Evolutionary conservation across 1,139 yeast genomes (phyloP).

Genomic region (Sugiyamaella xylanicola): DNA sequence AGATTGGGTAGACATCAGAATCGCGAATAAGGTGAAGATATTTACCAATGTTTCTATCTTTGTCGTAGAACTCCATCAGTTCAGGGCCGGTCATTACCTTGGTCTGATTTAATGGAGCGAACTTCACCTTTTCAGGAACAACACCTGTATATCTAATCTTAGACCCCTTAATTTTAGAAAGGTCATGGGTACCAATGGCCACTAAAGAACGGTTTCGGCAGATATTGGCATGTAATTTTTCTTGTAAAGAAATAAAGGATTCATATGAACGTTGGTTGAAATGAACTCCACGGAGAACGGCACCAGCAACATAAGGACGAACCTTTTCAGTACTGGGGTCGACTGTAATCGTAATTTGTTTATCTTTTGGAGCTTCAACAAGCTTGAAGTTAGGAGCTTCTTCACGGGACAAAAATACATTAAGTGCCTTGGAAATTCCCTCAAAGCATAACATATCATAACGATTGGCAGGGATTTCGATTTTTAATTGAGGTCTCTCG

Average conservation of each 20-base stretch:
- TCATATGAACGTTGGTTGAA: constrained; percentile 86
- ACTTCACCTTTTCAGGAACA: constrained; percentile 71
- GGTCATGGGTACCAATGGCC: constrained; percentile 98
- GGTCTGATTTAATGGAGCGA: constrained; percentile 80
- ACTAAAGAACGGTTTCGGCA: constrained; percentile 97
- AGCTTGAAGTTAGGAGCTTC: constrained; percentile 68
- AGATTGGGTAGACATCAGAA: constrained; percentile 89
- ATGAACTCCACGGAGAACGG: constrained; percentile 78
- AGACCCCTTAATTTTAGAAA: constrained; percentile 80
- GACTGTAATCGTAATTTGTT: constrained; percentile 60
- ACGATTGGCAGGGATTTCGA: constrained; percentile 96
- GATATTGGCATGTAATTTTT: constrained; percentile 89
- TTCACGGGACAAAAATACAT: constrained; percentile 77
- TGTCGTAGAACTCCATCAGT: constrained; percentile 86
- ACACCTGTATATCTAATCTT: constrained; percentile 81
- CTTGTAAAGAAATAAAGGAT: constrained; percentile 94
- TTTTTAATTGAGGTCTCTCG: constrained; percentile 94
- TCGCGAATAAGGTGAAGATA: constrained; percentile 86
- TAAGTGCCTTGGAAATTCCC: constrained; percentile 94
- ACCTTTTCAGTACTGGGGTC: constrained; percentile 69
- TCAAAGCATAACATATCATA: constrained; percentile 97
- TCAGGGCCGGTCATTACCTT: constrained; percentile 70
- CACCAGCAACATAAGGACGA: constrained; percentile 95
- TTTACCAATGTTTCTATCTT: constrained; percentile 86
- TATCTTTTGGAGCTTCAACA: constrained; percentile 54